Percentiles rank a stretch among this genome's conserved stretches.
Conservation (phyloP, 768 basidiomycete genomes). For the Tricholoma sp. region DNA sequence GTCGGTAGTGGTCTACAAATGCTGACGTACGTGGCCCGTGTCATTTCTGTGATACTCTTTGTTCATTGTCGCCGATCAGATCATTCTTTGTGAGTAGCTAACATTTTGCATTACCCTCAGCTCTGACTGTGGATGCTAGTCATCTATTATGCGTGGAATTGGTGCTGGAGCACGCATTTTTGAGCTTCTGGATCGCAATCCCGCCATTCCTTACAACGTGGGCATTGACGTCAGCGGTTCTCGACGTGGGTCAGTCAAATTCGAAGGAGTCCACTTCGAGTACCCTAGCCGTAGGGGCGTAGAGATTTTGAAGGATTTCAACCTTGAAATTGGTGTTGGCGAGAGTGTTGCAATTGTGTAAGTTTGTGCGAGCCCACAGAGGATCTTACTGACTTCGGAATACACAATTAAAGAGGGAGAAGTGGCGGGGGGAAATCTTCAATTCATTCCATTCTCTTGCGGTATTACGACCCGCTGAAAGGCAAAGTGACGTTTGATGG, state of each 20-base stretch:
- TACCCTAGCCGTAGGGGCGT: constrained; percentile 86
- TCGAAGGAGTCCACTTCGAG: constrained; percentile 81
- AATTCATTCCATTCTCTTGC: constrained; percentile 77
- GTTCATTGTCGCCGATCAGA: constrained; percentile 20
- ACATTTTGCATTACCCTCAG: constrained; percentile 25
- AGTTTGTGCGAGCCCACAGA: constrained; percentile 24
- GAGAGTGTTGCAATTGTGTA: constrained; percentile 91
- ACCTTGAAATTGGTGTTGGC: constrained; percentile 76
- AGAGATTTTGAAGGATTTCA: constrained; percentile 76
- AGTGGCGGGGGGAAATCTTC: constrained; percentile 96
- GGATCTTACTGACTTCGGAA: constrained; percentile 2
- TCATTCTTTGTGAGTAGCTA: constrained; percentile 44
- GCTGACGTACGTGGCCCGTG: constrained; percentile 53
- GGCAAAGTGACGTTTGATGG: constrained; percentile 85
- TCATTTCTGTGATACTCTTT: background rate
- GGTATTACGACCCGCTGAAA: constrained; percentile 86
- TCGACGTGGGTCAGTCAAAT: constrained; percentile 67
- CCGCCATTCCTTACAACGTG: constrained; percentile 60
- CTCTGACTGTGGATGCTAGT: constrained; percentile 34
- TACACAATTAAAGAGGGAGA: constrained; percentile 56
- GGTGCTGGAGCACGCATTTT: constrained; percentile 94
- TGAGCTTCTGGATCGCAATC: constrained; percentile 79
- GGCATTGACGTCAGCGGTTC: constrained; percentile 54
- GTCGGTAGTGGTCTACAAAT: constrained; percentile 78
- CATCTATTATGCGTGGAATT: constrained; percentile 94